Percentiles rank a stretch among this genome's conserved stretches.
Conservation (phyloP, 495 filamentous ascomycete species). For the Podospora fimiseda region DNA sequence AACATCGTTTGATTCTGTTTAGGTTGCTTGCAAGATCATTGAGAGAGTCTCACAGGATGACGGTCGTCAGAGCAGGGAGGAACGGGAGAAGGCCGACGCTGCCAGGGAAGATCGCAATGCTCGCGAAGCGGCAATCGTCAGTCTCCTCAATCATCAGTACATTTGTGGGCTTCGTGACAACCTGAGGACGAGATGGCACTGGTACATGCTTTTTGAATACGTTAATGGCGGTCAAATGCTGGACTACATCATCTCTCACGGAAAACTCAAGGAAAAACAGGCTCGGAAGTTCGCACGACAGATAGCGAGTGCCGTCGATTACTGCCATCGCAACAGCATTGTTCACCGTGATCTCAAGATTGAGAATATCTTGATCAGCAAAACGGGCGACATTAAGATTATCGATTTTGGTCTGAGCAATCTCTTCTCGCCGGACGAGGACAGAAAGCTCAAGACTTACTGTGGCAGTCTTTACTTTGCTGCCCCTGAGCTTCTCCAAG, state of each 20-base stretch:
- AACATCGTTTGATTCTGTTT: constrained; percentile 8
- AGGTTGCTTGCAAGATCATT: constrained; percentile 98
- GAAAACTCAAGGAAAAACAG: constrained; percentile 95
- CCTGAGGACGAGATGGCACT: constrained; percentile 91
- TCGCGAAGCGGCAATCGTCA: constrained; percentile 94
- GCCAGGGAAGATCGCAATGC: constrained; percentile 97
- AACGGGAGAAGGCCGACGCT: constrained; percentile 80
- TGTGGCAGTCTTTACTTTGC: constrained; percentile 98
- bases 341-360: constrained; percentile 98
- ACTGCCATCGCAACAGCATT: constrained; percentile 98
- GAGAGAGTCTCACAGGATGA: constrained; percentile 83
- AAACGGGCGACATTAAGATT: constrained; percentile 98
- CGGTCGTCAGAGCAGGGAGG: constrained; percentile 60
- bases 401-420: constrained; percentile 99
- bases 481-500: constrained; percentile 89
- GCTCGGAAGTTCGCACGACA: constrained; percentile 96
- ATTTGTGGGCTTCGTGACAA: constrained; percentile 97
- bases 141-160: constrained; percentile 88
- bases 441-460: constrained; percentile 78
- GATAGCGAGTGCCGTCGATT: constrained; percentile 97
- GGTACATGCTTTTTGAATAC: constrained; percentile 99
- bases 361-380: constrained; percentile 98
- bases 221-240: constrained; percentile 99
- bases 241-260: constrained; percentile 99
- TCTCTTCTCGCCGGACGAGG: constrained; percentile 77